phyloP scores from a whole-genome alignment of 75 land plant species.

The Cupressus sempervirens region DNA sequence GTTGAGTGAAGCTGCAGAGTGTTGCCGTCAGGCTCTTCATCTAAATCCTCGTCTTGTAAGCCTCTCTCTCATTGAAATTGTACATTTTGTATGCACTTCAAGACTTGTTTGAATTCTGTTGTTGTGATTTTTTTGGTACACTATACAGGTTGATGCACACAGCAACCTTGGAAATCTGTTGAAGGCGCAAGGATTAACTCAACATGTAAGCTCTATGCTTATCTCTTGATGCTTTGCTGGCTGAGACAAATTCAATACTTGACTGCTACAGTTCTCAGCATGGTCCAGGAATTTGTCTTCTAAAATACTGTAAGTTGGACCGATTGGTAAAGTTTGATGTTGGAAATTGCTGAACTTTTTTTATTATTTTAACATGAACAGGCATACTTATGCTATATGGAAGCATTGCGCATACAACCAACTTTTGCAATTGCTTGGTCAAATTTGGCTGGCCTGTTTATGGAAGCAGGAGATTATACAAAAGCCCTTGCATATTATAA shows the following conservation, averaged over 20 bases:
- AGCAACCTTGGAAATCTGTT: slow-evolving; percentile 93
- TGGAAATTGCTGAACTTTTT: background rate
- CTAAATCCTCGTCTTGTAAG: slow-evolving; percentile 84
- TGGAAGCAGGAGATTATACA: slow-evolving; percentile 87
- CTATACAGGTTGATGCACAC: slow-evolving; percentile 92
- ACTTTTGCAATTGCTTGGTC: slow-evolving; percentile 99
- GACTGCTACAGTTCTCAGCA: background rate
- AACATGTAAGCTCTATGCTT: slow-evolving; percentile 58
- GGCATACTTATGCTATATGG: slow-evolving; percentile 92
- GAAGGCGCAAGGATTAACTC: slow-evolving; percentile 89
- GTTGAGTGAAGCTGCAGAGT: slow-evolving; percentile 83
- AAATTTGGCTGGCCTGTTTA: slow-evolving; percentile 87
- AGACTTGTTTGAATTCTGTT: background rate
- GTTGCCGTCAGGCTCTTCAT: slow-evolving; percentile 91
- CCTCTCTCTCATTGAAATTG: background rate
- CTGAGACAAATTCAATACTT: background rate
- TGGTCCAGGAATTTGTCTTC: background rate
- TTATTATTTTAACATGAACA: slow-evolving; percentile 15
- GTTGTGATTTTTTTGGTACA: background rate
- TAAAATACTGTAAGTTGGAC: background rate
- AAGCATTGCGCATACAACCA: slow-evolving; percentile 87
- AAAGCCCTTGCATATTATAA: slow-evolving; percentile 81
- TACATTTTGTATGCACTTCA: slow-evolving; percentile 1
- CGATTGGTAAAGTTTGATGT: background rate
- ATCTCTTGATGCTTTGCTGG: background rate